phyloP scores from a whole-genome alignment of 2,329 filamentous ascomycete species.

The Colletotrichum cereale region DNA sequence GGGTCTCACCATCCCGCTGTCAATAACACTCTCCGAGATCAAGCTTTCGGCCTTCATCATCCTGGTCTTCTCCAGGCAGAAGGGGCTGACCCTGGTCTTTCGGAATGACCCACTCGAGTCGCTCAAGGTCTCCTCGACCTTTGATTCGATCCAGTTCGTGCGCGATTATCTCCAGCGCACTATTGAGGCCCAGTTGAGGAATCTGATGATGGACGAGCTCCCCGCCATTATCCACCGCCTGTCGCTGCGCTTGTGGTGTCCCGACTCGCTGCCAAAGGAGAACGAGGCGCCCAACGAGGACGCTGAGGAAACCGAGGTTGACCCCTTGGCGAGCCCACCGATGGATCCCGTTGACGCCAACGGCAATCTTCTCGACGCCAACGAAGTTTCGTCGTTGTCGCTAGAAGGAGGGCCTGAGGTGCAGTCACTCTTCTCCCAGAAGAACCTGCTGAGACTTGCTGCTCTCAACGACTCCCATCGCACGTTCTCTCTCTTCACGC shows the following conservation, averaged over 20 bases:
- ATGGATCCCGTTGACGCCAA: slow-evolving; percentile 85
- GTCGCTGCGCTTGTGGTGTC: slow-evolving; percentile 89
- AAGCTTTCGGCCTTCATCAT: slow-evolving; percentile 98
- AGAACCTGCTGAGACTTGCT: slow-evolving; percentile 87
- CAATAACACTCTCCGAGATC: slow-evolving; percentile 96
- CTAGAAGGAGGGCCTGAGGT: slow-evolving; percentile 84
- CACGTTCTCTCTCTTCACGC: slow-evolving; percentile 91
- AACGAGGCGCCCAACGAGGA: slow-evolving; percentile 64
- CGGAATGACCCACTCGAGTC: slow-evolving; percentile 98
- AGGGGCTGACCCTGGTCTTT: slow-evolving; percentile 96
- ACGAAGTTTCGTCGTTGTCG: slow-evolving; percentile 80
- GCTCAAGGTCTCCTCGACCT: slow-evolving; percentile 97
- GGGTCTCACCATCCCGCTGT: slow-evolving; percentile 94
- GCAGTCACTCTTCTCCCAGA: slow-evolving; percentile 93
- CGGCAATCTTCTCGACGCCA: slow-evolving; percentile 81
- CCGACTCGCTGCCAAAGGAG: slow-evolving; percentile 81
- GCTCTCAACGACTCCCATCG: slow-evolving; percentile 89
- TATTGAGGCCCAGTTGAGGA: slow-evolving; percentile 92
- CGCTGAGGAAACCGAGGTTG: slow-evolving; percentile 72
- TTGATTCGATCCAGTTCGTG: slow-evolving; percentile 98
- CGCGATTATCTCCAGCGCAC: slow-evolving; percentile 96
- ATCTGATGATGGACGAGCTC: slow-evolving; percentile 97
- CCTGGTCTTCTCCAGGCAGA: slow-evolving; percentile 96
- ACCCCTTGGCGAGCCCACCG: slow-evolving; percentile 85
- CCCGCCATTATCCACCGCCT: slow-evolving; percentile 96